phyloP scores from a whole-genome alignment of 257 asterid species.

The Schizonepeta tenuifolia region DNA sequence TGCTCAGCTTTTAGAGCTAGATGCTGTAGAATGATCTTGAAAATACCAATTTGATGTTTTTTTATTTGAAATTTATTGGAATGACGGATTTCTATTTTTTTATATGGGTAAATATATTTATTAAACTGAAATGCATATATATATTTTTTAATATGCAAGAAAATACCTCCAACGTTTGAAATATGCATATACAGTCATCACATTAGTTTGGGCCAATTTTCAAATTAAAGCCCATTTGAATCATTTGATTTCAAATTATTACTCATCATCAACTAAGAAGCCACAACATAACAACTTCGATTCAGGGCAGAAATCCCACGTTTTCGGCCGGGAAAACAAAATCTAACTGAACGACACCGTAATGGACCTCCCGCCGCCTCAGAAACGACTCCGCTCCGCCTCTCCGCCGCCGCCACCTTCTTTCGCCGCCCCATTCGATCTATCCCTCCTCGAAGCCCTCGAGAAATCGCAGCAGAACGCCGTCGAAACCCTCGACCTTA shows the following conservation, averaged over 20 bases:
- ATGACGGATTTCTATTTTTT: too few species aligned
- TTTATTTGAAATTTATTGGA: background rate
- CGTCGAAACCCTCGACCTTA: constrained; percentile 82
- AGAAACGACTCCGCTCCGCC: constrained; percentile 69
- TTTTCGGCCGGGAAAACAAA: constrained; percentile 17
- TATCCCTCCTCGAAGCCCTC: constrained; percentile 90
- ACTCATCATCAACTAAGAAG: too few species aligned
- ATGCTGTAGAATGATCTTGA: background rate
- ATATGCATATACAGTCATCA: too few species aligned
- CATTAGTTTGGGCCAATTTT: constrained; percentile 2
- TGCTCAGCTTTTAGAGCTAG: constrained; percentile 1
- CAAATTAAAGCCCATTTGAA: background rate
- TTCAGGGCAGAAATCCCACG: constrained; percentile 20
- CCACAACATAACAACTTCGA: background rate
- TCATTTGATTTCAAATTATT: background rate
- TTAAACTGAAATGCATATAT: too few species aligned
- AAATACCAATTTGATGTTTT: background rate
- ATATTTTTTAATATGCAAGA: too few species aligned
- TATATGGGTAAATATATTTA: too few species aligned
- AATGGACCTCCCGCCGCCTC: constrained; percentile 49
- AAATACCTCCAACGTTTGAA: too few species aligned
- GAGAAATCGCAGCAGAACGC: constrained; percentile 74
- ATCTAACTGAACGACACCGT: constrained; percentile 31
- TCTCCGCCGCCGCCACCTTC: constrained; percentile 38
- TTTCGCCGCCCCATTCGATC: constrained; percentile 47